phyloP scores from a whole-genome alignment of 2,329 filamentous ascomycete genomes.

The Neonectria coccinea region DNA sequence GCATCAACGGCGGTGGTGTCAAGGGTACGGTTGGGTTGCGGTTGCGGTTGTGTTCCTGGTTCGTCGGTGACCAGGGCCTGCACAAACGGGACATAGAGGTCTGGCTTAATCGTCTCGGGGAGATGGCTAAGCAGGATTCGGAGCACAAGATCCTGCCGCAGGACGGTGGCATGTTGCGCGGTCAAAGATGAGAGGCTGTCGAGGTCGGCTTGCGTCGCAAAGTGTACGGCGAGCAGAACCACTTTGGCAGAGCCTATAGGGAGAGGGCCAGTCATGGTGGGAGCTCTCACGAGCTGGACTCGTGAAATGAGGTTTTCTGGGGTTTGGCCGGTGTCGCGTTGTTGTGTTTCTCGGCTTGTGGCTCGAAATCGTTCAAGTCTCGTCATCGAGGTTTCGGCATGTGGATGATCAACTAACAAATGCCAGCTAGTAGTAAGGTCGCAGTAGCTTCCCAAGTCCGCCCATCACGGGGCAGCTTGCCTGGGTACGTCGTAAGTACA shows the following conservation, averaged over 20 bases:
- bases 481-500: background rate
- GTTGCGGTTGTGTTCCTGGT: constrained; percentile 57
- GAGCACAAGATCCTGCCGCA: constrained; percentile 74
- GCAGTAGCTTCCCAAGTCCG: constrained; percentile 6
- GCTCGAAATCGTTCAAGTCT: background rate
- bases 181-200: constrained; percentile 70
- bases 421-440: constrained; percentile 6
- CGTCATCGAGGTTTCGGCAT: constrained; percentile 9
- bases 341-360: background rate
- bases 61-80: constrained; percentile 65
- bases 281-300: constrained; percentile 4
- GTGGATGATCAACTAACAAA: constrained; percentile 13
- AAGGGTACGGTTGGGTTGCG: constrained; percentile 58
- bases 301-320: background rate
- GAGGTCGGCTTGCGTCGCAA: constrained; percentile 75
- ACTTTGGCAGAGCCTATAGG: constrained; percentile 74
- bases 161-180: constrained; percentile 64
- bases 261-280: constrained; percentile 40
- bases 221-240: constrained; percentile 78
- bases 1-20: constrained; percentile 68
- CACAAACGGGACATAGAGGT: constrained; percentile 72
- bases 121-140: constrained; percentile 82
- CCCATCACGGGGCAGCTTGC: background rate
- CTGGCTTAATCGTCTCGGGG: constrained; percentile 75
- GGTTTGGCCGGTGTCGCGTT: background rate